These are phyloP conservation scores for Sphaerulina vaccinii DNA, from an alignment of 2,329 filamentous ascomycete species.

Conservation along the genomic window DNA sequence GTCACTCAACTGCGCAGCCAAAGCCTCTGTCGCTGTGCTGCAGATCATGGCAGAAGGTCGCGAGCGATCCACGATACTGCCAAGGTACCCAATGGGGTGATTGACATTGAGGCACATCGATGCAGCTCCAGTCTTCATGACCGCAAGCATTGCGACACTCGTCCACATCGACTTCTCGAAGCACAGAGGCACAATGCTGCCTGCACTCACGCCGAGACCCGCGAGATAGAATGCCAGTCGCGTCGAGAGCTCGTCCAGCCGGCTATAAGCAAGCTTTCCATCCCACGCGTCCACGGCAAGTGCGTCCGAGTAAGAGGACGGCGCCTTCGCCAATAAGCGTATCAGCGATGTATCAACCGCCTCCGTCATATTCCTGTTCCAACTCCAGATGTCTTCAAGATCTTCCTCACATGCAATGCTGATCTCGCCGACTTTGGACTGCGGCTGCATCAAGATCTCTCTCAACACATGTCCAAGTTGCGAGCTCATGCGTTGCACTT, in stretches of 20 bases:
- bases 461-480: slow-evolving; percentile 14
- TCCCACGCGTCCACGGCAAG: slow-evolving; percentile 33
- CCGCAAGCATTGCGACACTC: slow-evolving; percentile 30
- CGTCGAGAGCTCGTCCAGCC: slow-evolving; percentile 25
- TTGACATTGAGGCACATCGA: slow-evolving; percentile 32
- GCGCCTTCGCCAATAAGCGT: slow-evolving; percentile 23
- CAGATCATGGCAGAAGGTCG: slow-evolving; percentile 6
- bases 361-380: slow-evolving; percentile 17
- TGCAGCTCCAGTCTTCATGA: slow-evolving; percentile 36
- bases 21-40: neutral
- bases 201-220: neutral
- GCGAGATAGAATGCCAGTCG: slow-evolving; percentile 8
- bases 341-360: slow-evolving; percentile 22
- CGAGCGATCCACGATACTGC: slow-evolving; percentile 25
- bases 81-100: slow-evolving; percentile 28
- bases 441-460: slow-evolving; percentile 15
- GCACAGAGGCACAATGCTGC: slow-evolving; percentile 24
- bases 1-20: neutral
- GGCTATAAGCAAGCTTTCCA: slow-evolving; percentile 30
- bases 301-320: slow-evolving; percentile 20
- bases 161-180: slow-evolving; percentile 34
- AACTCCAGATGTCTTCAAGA: slow-evolving; percentile 24
- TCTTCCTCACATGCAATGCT: slow-evolving; percentile 16
- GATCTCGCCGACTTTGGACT: slow-evolving; percentile 8
- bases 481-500: slow-evolving; percentile 5